Evolutionary conservation across 441 rosid genomes (phyloP), one percentile per base, ranked within the genome.

Genomic region (Gossypium laxum): DNA sequence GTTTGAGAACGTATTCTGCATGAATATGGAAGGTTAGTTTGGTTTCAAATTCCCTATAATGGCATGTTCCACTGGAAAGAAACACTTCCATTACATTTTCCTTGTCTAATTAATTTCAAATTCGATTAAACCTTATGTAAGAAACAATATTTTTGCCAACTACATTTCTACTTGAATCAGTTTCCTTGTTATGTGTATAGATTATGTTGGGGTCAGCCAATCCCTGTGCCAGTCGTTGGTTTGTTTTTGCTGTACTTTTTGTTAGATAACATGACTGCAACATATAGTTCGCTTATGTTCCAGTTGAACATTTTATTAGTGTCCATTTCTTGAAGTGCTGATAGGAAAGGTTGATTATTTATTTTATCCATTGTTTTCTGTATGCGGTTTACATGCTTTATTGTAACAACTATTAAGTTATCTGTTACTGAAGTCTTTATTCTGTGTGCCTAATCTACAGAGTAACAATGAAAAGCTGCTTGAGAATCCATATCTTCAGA

Each of bases 401-500:
- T 56, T 47, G 12, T 56, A n/a, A 65, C 32, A 48, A 43, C 47
- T 14, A 43, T 21, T 34, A 21, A 70, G 60, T 45, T 69, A 41
- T 56, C 64, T 75, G 22, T 64, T 30, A 43, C 78, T 79, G 21
- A 74, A 19, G 24, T 73, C 12, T 57, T 69, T 65, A 38, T 12
- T 58, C 15, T 73, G 24, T 79, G 71, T 34, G 71, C 57, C 57
- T 76, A 21, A 62, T 75, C 34, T 78, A 74, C 89, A 95, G 97
- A 95, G 96, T 86, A 95, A 95, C 85, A 95, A 92, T 56, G 99
- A 95, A 83, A 92, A 92, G 81, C 81, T 95, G 75, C 80, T 95
- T 83, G 97, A 95, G 83, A 95, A 95, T 78, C 98, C 98, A 26
- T 92, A 92, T 78, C 95, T 95, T 82, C 99, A 95, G 88, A 92